Base-by-base conservation (phyloP, 2,329 filamentous ascomycete species). In the Cladosporium sp. region DNA sequence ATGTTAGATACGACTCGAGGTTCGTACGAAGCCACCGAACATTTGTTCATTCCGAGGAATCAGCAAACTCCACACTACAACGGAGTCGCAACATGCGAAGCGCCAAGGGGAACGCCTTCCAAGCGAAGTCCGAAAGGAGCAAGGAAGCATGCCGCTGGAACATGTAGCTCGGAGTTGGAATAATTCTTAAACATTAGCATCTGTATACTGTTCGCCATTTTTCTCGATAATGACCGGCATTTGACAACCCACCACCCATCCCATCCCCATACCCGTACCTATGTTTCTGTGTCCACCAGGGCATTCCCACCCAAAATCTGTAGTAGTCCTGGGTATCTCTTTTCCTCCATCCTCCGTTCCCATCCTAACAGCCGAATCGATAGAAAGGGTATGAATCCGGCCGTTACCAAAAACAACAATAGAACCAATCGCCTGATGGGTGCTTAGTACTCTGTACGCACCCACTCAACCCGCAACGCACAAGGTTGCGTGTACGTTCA, bases 131-230 rank as follows among this genome's bases (percentile, higher is more conserved):
- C 15, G n/a, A 8, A 45, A 28, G 25, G 25, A 6, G 10, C 15
- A 28, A n/a, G 22, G 34, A 47, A 50, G 34, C 28, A 50, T 24
- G 7, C n/a, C 3, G 22, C 32, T 1, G 34, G 47, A 24, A 28
- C 24, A 34, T 19, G n/a, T 42, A 42, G 22, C 22, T 19, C 22
- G 42, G 42, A 45, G 42, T 45, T 25, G 42, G 42, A 45, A 45
- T n/a, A 9, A 45, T 28, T 45, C 17, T 45, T 45, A 51, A 22
- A 51, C 48, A 51, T 51, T 51, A 51, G 48, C 35, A 40, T 25
- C 35, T 51, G 25, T 51, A 51, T 51, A 51, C 10, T 20, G 7
- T n/a, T 8, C 13, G 24, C 42, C 42, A 15, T 17, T 17, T 22
- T 50, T 39, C 35, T 10, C 25, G 25, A 22, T 19, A 42, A 53